These are phyloP conservation scores for Arthrobotrys entomopaga DNA, from an alignment of 2,329 filamentous ascomycete species.

Conservation along the genomic window DNA sequence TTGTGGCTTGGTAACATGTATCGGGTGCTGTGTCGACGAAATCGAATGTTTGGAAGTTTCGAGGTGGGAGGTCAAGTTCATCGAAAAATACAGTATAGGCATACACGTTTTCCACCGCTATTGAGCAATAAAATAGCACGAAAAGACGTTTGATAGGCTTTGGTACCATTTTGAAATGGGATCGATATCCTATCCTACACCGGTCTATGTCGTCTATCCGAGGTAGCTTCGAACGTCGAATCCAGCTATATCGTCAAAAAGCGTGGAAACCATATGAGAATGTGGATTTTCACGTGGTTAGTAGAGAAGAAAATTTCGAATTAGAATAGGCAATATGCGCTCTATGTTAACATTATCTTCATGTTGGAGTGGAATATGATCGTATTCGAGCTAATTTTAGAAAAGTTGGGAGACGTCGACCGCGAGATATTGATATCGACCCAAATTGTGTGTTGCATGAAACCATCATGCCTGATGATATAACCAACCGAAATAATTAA, in stretches of 20 bases:
- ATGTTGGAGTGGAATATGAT: constrained; percentile 32
- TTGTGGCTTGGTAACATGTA: constrained; percentile 23
- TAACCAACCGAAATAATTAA: too few species aligned
- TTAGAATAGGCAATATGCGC: constrained; percentile 7
- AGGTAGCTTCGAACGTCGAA: too few species aligned
- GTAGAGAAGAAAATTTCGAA: not conserved
- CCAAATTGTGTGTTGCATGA: too few species aligned
- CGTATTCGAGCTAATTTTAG: constrained; percentile 41
- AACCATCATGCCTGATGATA: too few species aligned
- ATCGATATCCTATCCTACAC: too few species aligned
- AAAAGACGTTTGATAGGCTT: too few species aligned
- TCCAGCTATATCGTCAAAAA: not conserved
- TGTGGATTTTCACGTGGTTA: not conserved
- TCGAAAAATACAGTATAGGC: constrained; percentile 36
- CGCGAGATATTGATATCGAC: too few species aligned
- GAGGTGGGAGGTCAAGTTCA: constrained; percentile 11
- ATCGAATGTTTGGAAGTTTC: constrained; percentile 33
- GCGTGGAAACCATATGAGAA: not conserved
- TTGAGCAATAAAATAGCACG: not conserved
- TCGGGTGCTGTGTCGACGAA: constrained; percentile 14
- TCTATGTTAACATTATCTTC: not conserved
- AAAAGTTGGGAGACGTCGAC: constrained; percentile 6
- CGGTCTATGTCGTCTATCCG: too few species aligned
- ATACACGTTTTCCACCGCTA: not conserved
- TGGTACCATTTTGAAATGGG: too few species aligned